Conservation (phyloP, 2,329 filamentous ascomycete species). For the Pestalotiopsis sp. region DNA sequence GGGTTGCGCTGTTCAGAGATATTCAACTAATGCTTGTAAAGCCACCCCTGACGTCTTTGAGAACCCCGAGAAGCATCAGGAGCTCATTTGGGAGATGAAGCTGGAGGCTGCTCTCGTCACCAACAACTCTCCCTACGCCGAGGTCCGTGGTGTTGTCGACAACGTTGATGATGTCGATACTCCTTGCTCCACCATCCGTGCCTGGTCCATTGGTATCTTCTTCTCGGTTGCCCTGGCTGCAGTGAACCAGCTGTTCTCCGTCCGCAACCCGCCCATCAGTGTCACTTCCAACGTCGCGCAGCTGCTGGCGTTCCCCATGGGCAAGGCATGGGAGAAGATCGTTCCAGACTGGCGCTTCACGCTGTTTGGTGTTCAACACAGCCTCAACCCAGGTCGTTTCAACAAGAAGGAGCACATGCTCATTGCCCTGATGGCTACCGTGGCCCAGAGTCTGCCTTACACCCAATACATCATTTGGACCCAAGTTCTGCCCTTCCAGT, state of each 20-base stretch:
- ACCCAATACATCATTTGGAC: slow-evolving; percentile 49
- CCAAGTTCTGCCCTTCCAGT: slow-evolving; percentile 46
- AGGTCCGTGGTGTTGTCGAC: slow-evolving; percentile 46
- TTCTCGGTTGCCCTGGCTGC: slow-evolving; percentile 32
- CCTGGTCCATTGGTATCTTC: slow-evolving; percentile 37
- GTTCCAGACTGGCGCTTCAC: slow-evolving; percentile 36
- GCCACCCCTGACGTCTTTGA: slow-evolving; percentile 24
- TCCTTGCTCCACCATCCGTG: slow-evolving; percentile 41
- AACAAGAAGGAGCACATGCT: slow-evolving; percentile 60
- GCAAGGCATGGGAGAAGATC: slow-evolving; percentile 33
- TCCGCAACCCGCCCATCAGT: slow-evolving; percentile 40
- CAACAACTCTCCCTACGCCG: slow-evolving; percentile 38
- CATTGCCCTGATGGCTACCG: slow-evolving; percentile 60
- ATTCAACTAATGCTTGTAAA: background rate
- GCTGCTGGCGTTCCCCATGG: slow-evolving; percentile 38
- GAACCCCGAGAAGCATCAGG: slow-evolving; percentile 36
- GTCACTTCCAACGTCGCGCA: slow-evolving; percentile 41
- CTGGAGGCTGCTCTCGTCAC: slow-evolving; percentile 32
- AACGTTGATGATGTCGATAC: slow-evolving; percentile 38
- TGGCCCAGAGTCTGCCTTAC: slow-evolving; percentile 46
- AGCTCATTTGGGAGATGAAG: slow-evolving; percentile 33
- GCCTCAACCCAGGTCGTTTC: slow-evolving; percentile 56
- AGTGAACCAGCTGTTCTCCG: slow-evolving; percentile 41
- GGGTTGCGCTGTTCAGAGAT: background rate
- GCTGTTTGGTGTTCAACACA: slow-evolving; percentile 43